Percentiles rank a stretch among this genome's conserved stretches.
Conservation (phyloP, 441 rosid species). For the Gossypium trilobum region DNA sequence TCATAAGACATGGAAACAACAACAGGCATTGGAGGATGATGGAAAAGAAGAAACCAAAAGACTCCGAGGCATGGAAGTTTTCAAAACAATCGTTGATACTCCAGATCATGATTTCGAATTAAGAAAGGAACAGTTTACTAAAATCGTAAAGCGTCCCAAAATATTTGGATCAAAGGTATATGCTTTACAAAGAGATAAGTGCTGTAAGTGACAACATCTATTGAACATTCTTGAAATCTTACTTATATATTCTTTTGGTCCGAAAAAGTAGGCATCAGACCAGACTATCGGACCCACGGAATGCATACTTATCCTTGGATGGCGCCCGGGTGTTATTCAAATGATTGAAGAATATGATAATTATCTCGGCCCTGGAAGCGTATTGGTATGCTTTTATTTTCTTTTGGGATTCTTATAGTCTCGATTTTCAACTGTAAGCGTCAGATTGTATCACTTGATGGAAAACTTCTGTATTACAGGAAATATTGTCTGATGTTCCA, state of each 20-base stretch:
- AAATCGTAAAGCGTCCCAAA: constrained; percentile 50
- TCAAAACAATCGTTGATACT: constrained; percentile 23
- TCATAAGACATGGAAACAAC: constrained; percentile 40
- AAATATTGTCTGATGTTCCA: constrained; percentile 82
- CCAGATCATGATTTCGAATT: constrained; percentile 35
- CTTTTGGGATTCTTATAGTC: constrained; percentile 1
- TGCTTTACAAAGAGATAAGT: constrained; percentile 17
- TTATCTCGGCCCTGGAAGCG: constrained; percentile 94
- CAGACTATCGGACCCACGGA: constrained; percentile 65
- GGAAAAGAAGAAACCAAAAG: constrained; percentile 24
- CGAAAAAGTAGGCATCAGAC: constrained; percentile 55
- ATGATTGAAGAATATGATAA: constrained; percentile 91
- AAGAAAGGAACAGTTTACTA: constrained; percentile 33
- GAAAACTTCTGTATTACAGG: constrained; percentile 32
- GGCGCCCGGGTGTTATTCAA: constrained; percentile 79
- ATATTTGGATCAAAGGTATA: constrained; percentile 68
- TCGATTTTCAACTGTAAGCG: constrained; percentile 2
- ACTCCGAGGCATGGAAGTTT: constrained; percentile 22
- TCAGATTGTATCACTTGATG: background rate
- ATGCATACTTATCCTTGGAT: constrained; percentile 78
- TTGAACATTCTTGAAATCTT: constrained; percentile 12
- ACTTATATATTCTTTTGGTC: constrained; percentile 16
- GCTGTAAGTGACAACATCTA: constrained; percentile 4
- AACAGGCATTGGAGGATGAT: constrained; percentile 26
- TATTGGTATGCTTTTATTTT: constrained; percentile 43